These are phyloP conservation scores for Plasmodium inui DNA, from an alignment of 169 alveolate species.

Conservation along the genomic window DNA sequence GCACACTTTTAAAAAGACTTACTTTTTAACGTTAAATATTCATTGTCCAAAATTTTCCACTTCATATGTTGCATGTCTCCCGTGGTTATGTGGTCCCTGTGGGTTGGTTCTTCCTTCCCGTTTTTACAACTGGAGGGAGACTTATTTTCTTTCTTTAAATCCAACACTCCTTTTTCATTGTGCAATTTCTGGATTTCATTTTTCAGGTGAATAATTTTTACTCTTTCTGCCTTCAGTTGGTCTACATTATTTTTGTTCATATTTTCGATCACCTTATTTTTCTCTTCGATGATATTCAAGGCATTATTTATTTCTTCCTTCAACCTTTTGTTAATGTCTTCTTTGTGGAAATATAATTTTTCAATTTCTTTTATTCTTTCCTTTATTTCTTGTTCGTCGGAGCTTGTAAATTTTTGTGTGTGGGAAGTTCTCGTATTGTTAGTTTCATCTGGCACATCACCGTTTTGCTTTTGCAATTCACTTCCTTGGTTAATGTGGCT, in stretches of 20 bases:
- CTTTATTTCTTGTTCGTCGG: conserved; percentile 29
- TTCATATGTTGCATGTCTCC: neutral
- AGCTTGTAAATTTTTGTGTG: neutral
- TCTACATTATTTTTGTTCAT: conserved; percentile 20
- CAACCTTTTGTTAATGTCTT: conserved; percentile 45
- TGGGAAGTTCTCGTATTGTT: neutral
- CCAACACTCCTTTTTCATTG: conserved; percentile 9
- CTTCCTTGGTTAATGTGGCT: neutral
- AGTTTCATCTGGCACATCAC: neutral
- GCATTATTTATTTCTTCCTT: conserved; percentile 59
- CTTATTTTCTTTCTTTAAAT: neutral
- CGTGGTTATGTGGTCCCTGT: neutral
- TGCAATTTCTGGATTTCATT: conserved; percentile 44
- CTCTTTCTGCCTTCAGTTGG: conserved; percentile 34
- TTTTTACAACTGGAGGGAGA: neutral
- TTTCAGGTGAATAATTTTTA: conserved; percentile 40
- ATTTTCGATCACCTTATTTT: conserved; percentile 54
- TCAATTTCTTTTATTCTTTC: conserved; percentile 15
- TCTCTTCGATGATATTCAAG: conserved; percentile 62
- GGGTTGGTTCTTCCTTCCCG: neutral
- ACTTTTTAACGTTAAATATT: conserved; percentile 37
- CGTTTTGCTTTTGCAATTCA: neutral
- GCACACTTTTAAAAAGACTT: neutral
- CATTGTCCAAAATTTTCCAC: neutral
- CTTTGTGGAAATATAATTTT: conserved; percentile 15